A percentile compares a stretch with the other conserved stretches of the same genome.
phyloP scores from a whole-genome alignment of 2,329 filamentous ascomycete genomes.

The Colletotrichum siamense region DNA sequence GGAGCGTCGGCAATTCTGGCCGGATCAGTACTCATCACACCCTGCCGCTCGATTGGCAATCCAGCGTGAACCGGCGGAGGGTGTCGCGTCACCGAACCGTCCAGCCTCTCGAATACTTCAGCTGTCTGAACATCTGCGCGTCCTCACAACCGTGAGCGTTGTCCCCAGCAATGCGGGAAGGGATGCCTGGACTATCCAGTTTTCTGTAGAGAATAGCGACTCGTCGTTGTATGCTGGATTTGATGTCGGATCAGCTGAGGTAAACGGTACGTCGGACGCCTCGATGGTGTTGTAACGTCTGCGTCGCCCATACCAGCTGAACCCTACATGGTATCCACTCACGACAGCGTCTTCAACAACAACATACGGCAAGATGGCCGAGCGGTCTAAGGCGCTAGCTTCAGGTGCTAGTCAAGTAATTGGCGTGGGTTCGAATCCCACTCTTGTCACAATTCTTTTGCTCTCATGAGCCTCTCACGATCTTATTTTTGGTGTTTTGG shows the following conservation, averaged over 20 bases:
- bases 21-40: neutral
- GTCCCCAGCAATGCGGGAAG: neutral
- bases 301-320: neutral
- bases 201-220: neutral
- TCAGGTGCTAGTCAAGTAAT: conserved; percentile 23
- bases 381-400: conserved; percentile 24
- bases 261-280: neutral
- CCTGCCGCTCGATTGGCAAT: neutral
- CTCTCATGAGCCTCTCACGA: neutral
- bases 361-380: conserved; percentile 14
- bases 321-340: neutral
- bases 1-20: neutral
- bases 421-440: conserved; percentile 21
- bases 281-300: neutral
- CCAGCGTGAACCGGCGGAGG: neutral
- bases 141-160: neutral
- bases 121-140: neutral
- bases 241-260: neutral
- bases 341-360: fast-evolving
- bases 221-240: too few relatives aligned
- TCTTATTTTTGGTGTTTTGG: neutral
- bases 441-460: neutral
- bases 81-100: neutral
- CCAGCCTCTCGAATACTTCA: neutral
- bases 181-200: neutral